Base-by-base conservation (phyloP, 164 flowering plant species). In the Liriodendron chinense region DNA sequence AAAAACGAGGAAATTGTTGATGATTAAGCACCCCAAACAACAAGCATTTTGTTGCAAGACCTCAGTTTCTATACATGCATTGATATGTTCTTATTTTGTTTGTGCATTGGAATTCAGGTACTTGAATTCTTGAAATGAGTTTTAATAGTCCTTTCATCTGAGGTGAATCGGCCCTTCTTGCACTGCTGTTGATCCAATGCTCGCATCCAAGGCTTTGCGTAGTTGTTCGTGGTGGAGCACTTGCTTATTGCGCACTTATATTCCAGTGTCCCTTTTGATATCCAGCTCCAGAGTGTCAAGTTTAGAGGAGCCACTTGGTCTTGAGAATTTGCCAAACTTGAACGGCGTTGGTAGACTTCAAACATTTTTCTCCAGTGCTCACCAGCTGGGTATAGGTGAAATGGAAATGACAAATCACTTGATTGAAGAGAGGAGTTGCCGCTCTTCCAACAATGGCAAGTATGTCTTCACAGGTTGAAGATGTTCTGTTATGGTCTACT, bases 391-490 rank as follows among this genome's bases (percentile, higher is more conserved):
- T 53, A 74, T 22, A 9, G 91, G 88, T 75, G 91, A 94, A 48
- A 68, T 79, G 77, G 94, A 92, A 75, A 83, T 89, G 91, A 97
- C 93, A 61, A 80, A 72, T 78, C 83, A 85, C 85, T 92, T 87
- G 88, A 88, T 86, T 80, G 95, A 94, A 79, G 96, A 92, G 53
- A 89, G 94, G 82, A 82, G 59, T 78, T 90, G 94, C 86, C 83
- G 93, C 88, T 84, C 96, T 68, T 93, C 98, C 63, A 91, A 90
- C 81, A 85, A 87, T 81, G 89, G 90, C 87, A 80, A 82, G 98
- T 92, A 22, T 56, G 23, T 74, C 48, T 74, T 25, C 24, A 63
- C 66, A 3, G 0, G 65, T 14, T 70, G 59, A 47, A 48, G 53
- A 21, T 2, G 24, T 50, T 21, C 23, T 22, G 18, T 70, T 53